These are phyloP conservation scores for Botrytis porri DNA, from an alignment of 2,329 filamentous ascomycete genomes.

Conservation along the genomic window DNA sequence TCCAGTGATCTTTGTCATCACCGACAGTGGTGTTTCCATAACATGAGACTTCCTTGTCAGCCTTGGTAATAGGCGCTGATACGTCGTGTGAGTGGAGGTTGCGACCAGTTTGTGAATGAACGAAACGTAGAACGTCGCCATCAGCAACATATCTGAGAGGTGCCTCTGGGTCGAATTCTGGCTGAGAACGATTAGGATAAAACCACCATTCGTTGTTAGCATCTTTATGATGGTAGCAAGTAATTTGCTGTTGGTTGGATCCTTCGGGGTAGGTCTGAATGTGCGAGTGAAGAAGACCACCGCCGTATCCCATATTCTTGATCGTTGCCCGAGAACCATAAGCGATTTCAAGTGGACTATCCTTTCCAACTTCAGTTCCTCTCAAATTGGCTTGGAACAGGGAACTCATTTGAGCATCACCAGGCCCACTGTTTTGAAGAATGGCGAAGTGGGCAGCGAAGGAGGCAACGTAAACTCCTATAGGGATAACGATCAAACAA, in stretches of 20 bases:
- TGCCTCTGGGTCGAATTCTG: constrained; percentile 69
- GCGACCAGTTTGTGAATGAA: constrained; percentile 92
- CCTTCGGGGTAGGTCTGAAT: constrained; percentile 95
- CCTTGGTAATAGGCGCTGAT: constrained; percentile 82
- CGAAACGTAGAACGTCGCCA: constrained; percentile 74
- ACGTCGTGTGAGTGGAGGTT: constrained; percentile 96
- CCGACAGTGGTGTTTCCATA: constrained; percentile 95
- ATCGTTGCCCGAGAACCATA: constrained; percentile 85
- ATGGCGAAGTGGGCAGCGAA: constrained; percentile 95
- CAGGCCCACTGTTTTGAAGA: constrained; percentile 87
- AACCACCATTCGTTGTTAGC: constrained; percentile 99
- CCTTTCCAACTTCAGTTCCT: constrained; percentile 89
- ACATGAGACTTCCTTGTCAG: constrained; percentile 87
- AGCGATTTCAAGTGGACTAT: constrained; percentile 90
- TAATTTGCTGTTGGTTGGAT: constrained; percentile 91
- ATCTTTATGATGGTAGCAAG: constrained; percentile 99
- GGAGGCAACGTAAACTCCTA: constrained; percentile 91
- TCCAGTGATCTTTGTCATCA: constrained; percentile 98
- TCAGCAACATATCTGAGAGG: constrained; percentile 74
- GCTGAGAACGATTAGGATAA: constrained; percentile 82
- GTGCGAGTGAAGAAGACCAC: constrained; percentile 93
- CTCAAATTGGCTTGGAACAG: constrained; percentile 96
- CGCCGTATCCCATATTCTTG: constrained; percentile 99
- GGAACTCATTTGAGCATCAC: constrained; percentile 99
- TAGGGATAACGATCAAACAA: constrained; percentile 82